These are phyloP conservation scores for Jackrogersella multiformis DNA, from an alignment of 495 filamentous ascomycete species.

Conservation along the genomic window DNA sequence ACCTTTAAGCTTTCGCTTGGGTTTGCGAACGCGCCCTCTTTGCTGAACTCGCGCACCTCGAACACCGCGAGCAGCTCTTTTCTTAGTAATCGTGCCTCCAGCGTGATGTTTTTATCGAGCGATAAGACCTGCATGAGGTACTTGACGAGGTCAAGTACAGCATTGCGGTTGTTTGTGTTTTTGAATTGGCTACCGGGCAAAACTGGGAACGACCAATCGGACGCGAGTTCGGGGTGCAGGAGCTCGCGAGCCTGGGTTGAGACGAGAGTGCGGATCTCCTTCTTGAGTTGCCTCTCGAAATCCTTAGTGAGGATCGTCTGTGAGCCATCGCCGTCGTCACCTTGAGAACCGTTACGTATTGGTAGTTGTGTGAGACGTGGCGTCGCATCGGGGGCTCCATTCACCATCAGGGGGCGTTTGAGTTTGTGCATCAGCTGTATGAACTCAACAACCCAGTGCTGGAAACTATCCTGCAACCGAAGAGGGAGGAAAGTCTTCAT, in stretches of 20 bases:
- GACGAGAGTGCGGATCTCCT: conserved; percentile 81
- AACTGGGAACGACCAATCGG: conserved; percentile 86
- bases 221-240: conserved; percentile 85
- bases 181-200: conserved; percentile 75
- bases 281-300: conserved; percentile 90
- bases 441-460: conserved; percentile 93
- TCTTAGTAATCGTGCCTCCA: conserved; percentile 85
- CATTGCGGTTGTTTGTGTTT: conserved; percentile 61
- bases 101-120: conserved; percentile 84
- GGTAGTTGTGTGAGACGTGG: conserved; percentile 84
- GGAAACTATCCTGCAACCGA: conserved; percentile 83
- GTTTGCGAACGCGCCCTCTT: conserved; percentile 86
- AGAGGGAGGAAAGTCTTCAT: conserved; percentile 85
- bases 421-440: conserved; percentile 90
- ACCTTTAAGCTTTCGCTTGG: conserved; percentile 79
- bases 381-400: conserved; percentile 61
- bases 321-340: conserved; percentile 65
- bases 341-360: conserved; percentile 62
- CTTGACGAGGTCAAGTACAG: conserved; percentile 89
- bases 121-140: conserved; percentile 88
- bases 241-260: conserved; percentile 86
- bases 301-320: conserved; percentile 73
- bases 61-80: conserved; percentile 90
- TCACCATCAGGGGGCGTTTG: conserved; percentile 69
- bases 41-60: conserved; percentile 92